Conservation (phyloP, 1,284 basidiomycete species). For the Microbotryum scabiosae region DNA sequence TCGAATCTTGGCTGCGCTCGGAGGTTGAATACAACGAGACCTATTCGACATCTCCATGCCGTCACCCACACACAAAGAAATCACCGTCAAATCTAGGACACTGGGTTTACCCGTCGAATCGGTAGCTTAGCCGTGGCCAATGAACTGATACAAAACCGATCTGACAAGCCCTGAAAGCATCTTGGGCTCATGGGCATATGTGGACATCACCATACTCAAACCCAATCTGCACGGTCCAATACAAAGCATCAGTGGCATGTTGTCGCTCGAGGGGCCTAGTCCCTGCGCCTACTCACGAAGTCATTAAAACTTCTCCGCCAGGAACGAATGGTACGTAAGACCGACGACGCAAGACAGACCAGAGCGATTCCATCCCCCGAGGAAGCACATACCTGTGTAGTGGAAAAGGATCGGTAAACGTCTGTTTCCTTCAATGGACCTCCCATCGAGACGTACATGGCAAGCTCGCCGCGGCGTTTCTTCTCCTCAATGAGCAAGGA, state of each 20-base stretch:
- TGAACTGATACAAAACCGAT: constrained; percentile 74
- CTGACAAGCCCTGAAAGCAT: constrained; percentile 80
- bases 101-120: no score
- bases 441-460: constrained; percentile 68
- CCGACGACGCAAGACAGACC: constrained; percentile 67
- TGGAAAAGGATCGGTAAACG: neutral
- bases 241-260: no score
- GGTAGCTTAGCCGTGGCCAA: constrained; percentile 62
- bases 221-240: constrained; percentile 50
- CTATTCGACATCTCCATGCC: no score
- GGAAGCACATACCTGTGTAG: constrained; percentile 62
- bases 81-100: no score
- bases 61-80: no score
- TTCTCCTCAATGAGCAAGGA: constrained; percentile 81
- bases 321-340: constrained; percentile 61
- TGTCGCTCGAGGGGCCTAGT: no score
- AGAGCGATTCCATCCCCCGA: constrained; percentile 60
- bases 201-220: constrained; percentile 85
- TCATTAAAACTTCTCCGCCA: constrained; percentile 60
- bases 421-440: constrained; percentile 20
- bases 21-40: no score
- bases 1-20: no score
- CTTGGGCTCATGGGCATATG: constrained; percentile 75
- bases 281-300: constrained; percentile 45
- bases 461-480: constrained; percentile 68